Percentiles rank a stretch among this genome's conserved stretches.
phyloP scores from a whole-genome alignment of 2,329 filamentous ascomycete species.

The Ceratocystis colombiana region DNA sequence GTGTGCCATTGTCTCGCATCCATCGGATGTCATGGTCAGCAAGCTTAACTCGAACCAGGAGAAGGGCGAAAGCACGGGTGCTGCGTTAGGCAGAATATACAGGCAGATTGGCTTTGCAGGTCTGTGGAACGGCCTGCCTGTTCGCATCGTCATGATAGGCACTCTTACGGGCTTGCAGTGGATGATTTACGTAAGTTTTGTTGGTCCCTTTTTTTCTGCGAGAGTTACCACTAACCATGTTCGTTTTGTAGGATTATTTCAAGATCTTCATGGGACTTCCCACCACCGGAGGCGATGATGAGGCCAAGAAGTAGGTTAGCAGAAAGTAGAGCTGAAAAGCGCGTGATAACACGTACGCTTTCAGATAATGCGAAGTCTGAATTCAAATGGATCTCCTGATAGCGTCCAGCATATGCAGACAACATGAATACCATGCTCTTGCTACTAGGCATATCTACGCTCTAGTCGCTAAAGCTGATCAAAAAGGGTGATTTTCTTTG shows the following conservation, averaged over 20 bases:
- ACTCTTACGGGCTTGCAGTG: slow-evolving; percentile 76
- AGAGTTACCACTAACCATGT: slow-evolving; percentile 26
- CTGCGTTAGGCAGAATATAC: slow-evolving; percentile 71
- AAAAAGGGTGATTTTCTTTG: no score
- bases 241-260: slow-evolving; percentile 56
- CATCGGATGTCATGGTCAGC: slow-evolving; percentile 81
- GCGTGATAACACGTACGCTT: neutral
- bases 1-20: slow-evolving; percentile 72
- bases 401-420: no score
- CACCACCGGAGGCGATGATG: slow-evolving; percentile 61
- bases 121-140: slow-evolving; percentile 84
- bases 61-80: slow-evolving; percentile 66
- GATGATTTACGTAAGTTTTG: slow-evolving; percentile 70
- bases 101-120: slow-evolving; percentile 74
- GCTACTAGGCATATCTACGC: no score
- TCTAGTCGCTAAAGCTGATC: no score
- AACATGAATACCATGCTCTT: no score
- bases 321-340: neutral
- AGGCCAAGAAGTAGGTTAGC: slow-evolving; percentile 36
- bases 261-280: slow-evolving; percentile 84
- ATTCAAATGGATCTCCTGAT: no score
- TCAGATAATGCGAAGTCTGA: neutral
- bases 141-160: slow-evolving; percentile 82
- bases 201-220: neutral
- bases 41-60: slow-evolving; percentile 76